Conservation (phyloP, 352 stramenopile species). For the Phytophthora syringae region DNA sequence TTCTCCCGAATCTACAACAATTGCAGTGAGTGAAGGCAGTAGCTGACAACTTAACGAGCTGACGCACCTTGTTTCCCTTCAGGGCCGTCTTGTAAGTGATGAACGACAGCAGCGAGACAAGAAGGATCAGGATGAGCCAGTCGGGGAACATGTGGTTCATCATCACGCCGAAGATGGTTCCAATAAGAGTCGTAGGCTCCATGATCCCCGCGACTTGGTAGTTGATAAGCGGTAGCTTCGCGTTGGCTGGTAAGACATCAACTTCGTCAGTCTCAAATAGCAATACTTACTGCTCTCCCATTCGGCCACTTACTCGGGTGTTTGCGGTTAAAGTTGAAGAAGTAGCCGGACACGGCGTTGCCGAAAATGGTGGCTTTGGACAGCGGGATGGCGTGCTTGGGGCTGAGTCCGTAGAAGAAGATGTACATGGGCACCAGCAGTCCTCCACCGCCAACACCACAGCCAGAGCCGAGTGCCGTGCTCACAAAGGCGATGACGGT, state of each 20-base stretch:
- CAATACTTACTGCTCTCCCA: background rate
- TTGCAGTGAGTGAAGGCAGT: background rate
- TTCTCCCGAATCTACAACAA: conserved; percentile 57
- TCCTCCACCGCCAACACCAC: conserved; percentile 93
- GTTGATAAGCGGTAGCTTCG: conserved; percentile 95
- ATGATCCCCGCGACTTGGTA: conserved; percentile 99
- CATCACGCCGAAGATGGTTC: conserved; percentile 84
- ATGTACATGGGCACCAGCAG: conserved; percentile 98
- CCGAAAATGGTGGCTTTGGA: conserved; percentile 98
- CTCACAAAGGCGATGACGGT: conserved; percentile 81
- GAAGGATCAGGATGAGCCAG: conserved; percentile 82
- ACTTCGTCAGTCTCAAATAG: conserved; percentile 8
- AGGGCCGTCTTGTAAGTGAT: conserved; percentile 78
- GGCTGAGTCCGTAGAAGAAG: conserved; percentile 91
- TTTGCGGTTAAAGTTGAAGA: conserved; percentile 94
- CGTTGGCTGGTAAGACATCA: conserved; percentile 43
- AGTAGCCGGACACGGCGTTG: conserved; percentile 94
- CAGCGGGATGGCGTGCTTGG: conserved; percentile 98
- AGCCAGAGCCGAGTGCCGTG: conserved; percentile 90
- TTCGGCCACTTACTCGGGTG: conserved; percentile 80
- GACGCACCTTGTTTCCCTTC: conserved; percentile 70
- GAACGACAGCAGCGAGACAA: conserved; percentile 78
- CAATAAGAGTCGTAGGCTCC: conserved; percentile 93
- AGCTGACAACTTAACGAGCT: background rate
- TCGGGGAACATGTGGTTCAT: conserved; percentile 85